phyloP scores from a whole-genome alignment of 805 yeast species.

The Cyberlindnera amylophila region DNA sequence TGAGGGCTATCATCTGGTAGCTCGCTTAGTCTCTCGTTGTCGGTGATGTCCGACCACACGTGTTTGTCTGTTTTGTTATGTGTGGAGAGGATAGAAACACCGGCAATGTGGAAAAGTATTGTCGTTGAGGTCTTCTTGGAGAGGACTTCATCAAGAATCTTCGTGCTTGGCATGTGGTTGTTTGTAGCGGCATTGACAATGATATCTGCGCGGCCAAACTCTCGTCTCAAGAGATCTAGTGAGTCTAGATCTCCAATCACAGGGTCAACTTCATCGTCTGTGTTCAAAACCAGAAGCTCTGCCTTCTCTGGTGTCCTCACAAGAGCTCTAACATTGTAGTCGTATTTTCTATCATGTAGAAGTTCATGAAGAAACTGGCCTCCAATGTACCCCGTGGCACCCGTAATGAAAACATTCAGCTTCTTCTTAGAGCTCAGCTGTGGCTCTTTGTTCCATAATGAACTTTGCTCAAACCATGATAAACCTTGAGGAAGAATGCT shows the following conservation, averaged over 20 bases:
- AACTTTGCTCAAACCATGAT: no score
- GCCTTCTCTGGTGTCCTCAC: constrained; percentile 27
- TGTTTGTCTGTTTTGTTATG: constrained; percentile 2
- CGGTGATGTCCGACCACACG: constrained; percentile 9
- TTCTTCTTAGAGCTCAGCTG: no score
- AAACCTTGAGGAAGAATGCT: no score
- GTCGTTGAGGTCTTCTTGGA: constrained; percentile 24
- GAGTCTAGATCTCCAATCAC: constrained; percentile 28
- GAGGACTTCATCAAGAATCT: constrained; percentile 25
- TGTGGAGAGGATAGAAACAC: constrained; percentile 18
- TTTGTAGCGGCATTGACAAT: constrained; percentile 33
- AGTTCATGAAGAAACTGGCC: constrained; percentile 29
- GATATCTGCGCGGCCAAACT: constrained; percentile 27
- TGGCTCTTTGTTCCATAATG: no score
- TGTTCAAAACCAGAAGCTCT: constrained; percentile 9
- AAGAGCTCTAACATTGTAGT: constrained; percentile 23
- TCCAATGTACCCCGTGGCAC: constrained; percentile 37
- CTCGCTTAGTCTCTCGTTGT: constrained; percentile 2
- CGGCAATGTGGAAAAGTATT: constrained; percentile 35
- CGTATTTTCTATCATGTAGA: constrained; percentile 7
- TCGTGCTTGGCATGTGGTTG: constrained; percentile 28
- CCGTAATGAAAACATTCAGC: constrained; percentile 15
- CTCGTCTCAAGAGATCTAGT: constrained; percentile 15
- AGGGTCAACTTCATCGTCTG: constrained; percentile 20
- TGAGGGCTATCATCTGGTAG: constrained; percentile 10